A percentile compares a stretch with the other conserved stretches of the same genome.
phyloP scores from a whole-genome alignment of 768 basidiomycete species.

The Saitozyma sp. region DNA sequence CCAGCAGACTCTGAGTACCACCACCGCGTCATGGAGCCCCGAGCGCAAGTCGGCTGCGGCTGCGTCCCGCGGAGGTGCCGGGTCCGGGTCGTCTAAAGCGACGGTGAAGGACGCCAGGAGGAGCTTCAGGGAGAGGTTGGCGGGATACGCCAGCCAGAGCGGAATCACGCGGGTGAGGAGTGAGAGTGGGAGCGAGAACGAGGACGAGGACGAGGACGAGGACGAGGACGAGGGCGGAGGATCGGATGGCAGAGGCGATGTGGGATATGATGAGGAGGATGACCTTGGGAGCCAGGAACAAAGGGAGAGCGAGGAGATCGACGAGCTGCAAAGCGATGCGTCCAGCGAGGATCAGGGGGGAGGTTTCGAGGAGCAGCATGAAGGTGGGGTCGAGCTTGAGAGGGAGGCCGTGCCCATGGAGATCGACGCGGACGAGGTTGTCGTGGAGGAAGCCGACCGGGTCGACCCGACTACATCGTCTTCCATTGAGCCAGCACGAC shows the following conservation, averaged over 20 bases:
- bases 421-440: not conserved
- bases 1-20: conserved; percentile 50
- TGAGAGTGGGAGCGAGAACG: conserved; percentile 3
- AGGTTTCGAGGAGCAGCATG: not conserved
- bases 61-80: not conserved
- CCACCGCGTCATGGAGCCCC: conserved; percentile 58
- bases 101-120: conserved; percentile 40
- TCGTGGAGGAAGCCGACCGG: not conserved
- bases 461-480: no score
- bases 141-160: conserved; percentile 60
- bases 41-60: conserved; percentile 11
- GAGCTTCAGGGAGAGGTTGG: conserved; percentile 58
- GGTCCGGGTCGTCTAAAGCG: conserved; percentile 6
- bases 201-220: conserved; percentile 5
- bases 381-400: not conserved
- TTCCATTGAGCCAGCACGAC: no score
- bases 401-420: not conserved
- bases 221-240: conserved; percentile 6
- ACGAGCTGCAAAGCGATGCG: conserved; percentile 3
- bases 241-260: conserved; percentile 8
- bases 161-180: conserved; percentile 4
- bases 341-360: not conserved
- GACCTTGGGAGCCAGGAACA: conserved; percentile 7
- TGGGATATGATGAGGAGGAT: conserved; percentile 1
- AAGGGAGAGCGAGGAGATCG: conserved; percentile 4